Percentiles rank a stretch among this genome's conserved stretches.
Conservation (phyloP, 192 early-diverging fungal genomes). For the Coemansia erecta region DNA sequence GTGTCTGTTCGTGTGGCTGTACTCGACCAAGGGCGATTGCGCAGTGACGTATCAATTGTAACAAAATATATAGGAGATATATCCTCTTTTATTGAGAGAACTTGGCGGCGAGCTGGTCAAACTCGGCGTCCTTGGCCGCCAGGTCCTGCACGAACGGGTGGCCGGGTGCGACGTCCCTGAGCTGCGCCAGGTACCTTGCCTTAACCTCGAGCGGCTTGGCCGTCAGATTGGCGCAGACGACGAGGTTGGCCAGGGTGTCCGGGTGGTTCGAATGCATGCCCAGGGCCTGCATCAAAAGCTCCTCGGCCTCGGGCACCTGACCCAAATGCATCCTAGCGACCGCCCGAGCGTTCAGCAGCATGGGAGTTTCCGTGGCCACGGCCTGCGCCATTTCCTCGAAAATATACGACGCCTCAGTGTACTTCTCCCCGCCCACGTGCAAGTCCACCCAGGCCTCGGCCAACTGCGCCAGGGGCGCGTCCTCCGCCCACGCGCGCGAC, state of each 20-base stretch:
- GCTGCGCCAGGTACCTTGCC: slow-evolving; percentile 65
- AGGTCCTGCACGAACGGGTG: slow-evolving; percentile 80
- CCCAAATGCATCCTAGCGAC: slow-evolving; percentile 77
- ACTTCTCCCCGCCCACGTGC: slow-evolving; percentile 68
- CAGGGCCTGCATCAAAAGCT: slow-evolving; percentile 74
- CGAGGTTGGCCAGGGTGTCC: slow-evolving; percentile 85
- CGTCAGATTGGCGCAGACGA: slow-evolving; percentile 67
- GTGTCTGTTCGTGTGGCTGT: slow-evolving; percentile 65
- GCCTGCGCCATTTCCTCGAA: slow-evolving; percentile 90
- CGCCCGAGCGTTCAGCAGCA: slow-evolving; percentile 78
- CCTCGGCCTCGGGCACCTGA: slow-evolving; percentile 79
- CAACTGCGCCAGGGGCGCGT: slow-evolving; percentile 89
- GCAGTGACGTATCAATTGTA: slow-evolving; percentile 59
- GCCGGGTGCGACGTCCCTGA: slow-evolving; percentile 68
- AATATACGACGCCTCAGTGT: slow-evolving; percentile 87
- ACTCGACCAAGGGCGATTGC: slow-evolving; percentile 66
- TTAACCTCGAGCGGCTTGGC: slow-evolving; percentile 68
- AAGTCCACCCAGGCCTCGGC: slow-evolving; percentile 88
- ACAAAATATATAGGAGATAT: not conserved
- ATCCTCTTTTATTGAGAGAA: not conserved
- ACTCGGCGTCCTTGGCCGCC: slow-evolving; percentile 74
- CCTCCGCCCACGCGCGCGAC: slow-evolving; percentile 89
- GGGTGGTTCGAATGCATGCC: slow-evolving; percentile 68
- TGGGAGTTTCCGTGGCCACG: slow-evolving; percentile 67
- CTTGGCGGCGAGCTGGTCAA: slow-evolving; percentile 58